Conservation (phyloP, 176 grass and related monocot species). For the Phragmites australis region DNA sequence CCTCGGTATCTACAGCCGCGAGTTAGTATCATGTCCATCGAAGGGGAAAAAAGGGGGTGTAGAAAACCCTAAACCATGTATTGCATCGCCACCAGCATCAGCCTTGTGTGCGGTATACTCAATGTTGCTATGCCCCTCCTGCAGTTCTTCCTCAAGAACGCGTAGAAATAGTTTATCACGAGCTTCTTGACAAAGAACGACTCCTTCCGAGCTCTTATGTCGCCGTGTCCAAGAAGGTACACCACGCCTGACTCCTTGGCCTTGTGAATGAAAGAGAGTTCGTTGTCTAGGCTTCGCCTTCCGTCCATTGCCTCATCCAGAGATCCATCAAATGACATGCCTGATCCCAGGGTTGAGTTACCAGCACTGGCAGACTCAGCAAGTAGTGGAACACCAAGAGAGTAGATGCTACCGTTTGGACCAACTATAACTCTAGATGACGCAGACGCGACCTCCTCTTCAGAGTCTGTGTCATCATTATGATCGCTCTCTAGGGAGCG, state of each 20-base stretch:
- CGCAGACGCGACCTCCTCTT: conserved; percentile 48
- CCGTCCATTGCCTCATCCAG: conserved; percentile 42
- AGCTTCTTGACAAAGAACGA: conserved; percentile 94
- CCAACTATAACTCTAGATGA: conserved; percentile 70
- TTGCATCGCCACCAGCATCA: conserved; percentile 97
- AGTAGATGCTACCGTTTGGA: conserved; percentile 68
- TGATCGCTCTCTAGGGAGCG: conserved; percentile 82
- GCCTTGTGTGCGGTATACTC: conserved; percentile 71
- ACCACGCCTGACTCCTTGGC: conserved; percentile 84
- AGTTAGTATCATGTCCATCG: conserved; percentile 21
- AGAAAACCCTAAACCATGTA: conserved; percentile 76
- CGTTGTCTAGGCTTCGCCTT: conserved; percentile 60
- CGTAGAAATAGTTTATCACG: conserved; percentile 95
- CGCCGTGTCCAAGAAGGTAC: conserved; percentile 84
- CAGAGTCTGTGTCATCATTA: conserved; percentile 63
- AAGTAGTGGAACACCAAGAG: conserved; percentile 64
- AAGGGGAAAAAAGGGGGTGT: conserved; percentile 4
- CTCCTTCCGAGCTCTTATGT: conserved; percentile 90
- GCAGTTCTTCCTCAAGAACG: conserved; percentile 92
- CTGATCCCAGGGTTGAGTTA: conserved; percentile 52
- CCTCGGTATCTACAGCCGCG: conserved; percentile 8
- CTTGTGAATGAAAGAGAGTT: conserved; percentile 82
- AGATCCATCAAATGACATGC: conserved; percentile 55
- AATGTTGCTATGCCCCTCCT: conserved; percentile 74
- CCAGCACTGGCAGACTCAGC: conserved; percentile 30